These are phyloP conservation scores for Syzygium malaccense DNA, from an alignment of 441 rosid species.

Conservation along the genomic window DNA sequence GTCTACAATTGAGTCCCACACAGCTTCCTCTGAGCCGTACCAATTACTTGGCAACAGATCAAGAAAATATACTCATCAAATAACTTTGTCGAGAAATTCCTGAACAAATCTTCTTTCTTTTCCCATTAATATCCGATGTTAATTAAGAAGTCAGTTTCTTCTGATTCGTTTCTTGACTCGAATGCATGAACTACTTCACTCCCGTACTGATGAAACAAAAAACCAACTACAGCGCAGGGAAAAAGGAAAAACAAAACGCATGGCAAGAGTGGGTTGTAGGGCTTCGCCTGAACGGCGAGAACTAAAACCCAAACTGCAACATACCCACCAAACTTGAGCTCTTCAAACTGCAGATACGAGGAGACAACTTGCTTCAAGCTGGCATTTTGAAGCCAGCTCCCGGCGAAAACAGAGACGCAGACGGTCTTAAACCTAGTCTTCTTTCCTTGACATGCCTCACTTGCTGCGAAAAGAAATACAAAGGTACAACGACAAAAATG, in stretches of 20 bases:
- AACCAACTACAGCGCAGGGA: not conserved
- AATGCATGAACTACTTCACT: not conserved
- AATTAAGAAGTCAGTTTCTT: not conserved
- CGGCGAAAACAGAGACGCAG: not conserved
- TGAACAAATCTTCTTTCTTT: not conserved
- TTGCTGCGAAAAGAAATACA: not conserved
- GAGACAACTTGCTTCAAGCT: not conserved
- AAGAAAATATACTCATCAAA: not conserved
- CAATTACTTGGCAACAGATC: not conserved
- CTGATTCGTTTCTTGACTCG: not conserved
- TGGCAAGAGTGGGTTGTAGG: rapidly evolving
- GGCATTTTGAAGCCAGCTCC: not conserved
- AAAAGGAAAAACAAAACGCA: not conserved
- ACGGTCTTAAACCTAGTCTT: not conserved
- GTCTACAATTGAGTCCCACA: not conserved
- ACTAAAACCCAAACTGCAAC: not conserved
- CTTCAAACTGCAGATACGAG: not conserved
- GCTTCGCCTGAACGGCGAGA: not conserved
- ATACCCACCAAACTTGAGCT: not conserved
- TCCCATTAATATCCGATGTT: not conserved
- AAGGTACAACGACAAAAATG: not conserved
- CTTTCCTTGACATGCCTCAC: not conserved
- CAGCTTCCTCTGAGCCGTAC: not conserved
- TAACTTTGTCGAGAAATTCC: not conserved
- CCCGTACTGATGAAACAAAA: not conserved